Conservation (phyloP, 2,329 filamentous ascomycete genomes). For the Fusarium temperatum region DNA sequence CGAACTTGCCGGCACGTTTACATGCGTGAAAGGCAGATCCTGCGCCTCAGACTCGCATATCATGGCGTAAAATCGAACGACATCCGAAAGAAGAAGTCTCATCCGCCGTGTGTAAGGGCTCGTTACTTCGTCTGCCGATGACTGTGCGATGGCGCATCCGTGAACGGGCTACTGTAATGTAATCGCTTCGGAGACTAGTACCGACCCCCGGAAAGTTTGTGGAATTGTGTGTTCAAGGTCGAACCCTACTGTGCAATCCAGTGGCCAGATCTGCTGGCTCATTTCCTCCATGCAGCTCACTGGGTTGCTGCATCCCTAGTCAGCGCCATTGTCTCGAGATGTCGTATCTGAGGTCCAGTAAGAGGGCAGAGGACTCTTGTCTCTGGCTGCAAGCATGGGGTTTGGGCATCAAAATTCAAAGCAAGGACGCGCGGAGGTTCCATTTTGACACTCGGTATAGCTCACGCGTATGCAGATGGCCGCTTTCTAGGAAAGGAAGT, state of each 20-base stretch:
- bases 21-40: constrained; percentile 7
- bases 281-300: neutral
- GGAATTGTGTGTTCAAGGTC: constrained; percentile 4
- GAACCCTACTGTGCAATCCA: constrained; percentile 12
- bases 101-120: constrained; percentile 13
- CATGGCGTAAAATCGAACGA: constrained; percentile 4
- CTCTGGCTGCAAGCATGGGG: neutral
- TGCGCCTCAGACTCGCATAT: constrained; percentile 22
- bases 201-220: constrained; percentile 4
- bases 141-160: constrained; percentile 2
- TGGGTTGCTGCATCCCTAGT: constrained; percentile 12
- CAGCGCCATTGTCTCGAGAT: constrained; percentile 24
- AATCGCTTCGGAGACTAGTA: constrained; percentile 2
- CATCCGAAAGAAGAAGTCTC: neutral
- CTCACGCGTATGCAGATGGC: constrained; percentile 18
- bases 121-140: constrained; percentile 5
- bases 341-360: constrained; percentile 1
- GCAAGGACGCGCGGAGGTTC: neutral
- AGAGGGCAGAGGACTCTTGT: neutral
- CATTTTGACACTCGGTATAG: constrained; percentile 1
- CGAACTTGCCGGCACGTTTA: constrained; percentile 7
- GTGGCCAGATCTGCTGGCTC: neutral
- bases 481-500: constrained; percentile 10
- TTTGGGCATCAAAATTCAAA: neutral
- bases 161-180: neutral